Conservation (phyloP, 1,284 basidiomycete genomes). For the Papiliotrema nemorosa region DNA sequence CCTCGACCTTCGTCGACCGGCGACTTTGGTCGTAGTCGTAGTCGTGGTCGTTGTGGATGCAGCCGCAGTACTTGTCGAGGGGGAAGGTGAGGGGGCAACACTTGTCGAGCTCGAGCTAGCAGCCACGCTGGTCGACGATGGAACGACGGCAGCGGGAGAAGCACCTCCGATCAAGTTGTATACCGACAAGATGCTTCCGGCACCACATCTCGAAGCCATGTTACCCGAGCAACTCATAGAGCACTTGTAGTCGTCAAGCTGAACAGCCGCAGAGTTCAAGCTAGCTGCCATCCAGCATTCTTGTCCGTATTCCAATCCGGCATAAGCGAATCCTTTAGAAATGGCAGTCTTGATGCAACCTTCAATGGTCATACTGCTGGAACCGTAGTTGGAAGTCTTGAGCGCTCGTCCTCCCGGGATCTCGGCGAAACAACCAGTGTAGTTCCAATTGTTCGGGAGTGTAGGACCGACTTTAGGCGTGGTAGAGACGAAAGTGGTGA, state of each 20-base stretch:
- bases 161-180: neutral
- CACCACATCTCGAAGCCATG: slow-evolving; percentile 10
- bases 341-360: slow-evolving; percentile 15
- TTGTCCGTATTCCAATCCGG: slow-evolving; percentile 17
- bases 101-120: neutral
- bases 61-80: no score
- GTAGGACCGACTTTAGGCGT: neutral
- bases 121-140: neutral
- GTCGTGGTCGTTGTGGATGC: no score
- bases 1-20: no score
- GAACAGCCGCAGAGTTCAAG: neutral
- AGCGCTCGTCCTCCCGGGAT: slow-evolving; percentile 22
- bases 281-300: slow-evolving; percentile 17
- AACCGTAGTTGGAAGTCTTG: slow-evolving; percentile 14
- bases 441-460: slow-evolving; percentile 12
- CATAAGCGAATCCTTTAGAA: slow-evolving; percentile 3
- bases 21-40: no score
- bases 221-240: slow-evolving; percentile 26
- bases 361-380: slow-evolving; percentile 21
- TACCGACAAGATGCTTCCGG: neutral
- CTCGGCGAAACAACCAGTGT: slow-evolving; percentile 32
- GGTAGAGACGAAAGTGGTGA: neutral
- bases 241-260: slow-evolving; percentile 3
- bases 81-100: no score
- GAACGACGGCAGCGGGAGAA: neutral